These are phyloP conservation scores for Vitis hybrid DNA, from an alignment of 177 flowering plant genomes.

Conservation along the genomic window DNA sequence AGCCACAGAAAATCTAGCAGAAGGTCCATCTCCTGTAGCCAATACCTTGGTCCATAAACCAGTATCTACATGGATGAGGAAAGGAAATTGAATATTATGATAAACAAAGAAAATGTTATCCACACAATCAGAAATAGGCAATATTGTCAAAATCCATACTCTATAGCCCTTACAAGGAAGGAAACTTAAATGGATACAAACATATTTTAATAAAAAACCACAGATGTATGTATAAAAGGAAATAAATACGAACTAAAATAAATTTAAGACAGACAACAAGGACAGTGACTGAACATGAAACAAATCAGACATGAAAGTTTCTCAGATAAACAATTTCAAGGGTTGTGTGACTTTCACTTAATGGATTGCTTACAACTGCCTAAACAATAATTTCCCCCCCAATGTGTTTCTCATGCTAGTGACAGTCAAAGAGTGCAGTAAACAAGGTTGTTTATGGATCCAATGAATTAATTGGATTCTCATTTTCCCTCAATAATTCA, in stretches of 20 bases:
- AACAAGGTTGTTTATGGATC: neutral
- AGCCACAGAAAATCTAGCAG: slow-evolving; percentile 90
- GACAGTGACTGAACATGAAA: neutral
- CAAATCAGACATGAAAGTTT: neutral
- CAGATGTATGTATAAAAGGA: too few species aligned
- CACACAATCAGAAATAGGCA: neutral
- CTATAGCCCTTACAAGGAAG: neutral
- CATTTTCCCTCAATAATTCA: neutral
- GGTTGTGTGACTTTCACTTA: neutral
- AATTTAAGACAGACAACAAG: neutral
- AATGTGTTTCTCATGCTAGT: too few species aligned
- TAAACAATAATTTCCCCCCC: too few species aligned
- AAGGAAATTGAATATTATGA: neutral
- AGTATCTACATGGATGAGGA: slow-evolving; percentile 45
- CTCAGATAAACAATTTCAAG: neutral
- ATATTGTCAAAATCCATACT: neutral
- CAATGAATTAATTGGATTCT: neutral
- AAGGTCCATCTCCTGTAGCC: slow-evolving; percentile 71
- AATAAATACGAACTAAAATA: neutral
- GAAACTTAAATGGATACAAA: neutral
- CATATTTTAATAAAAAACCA: too few species aligned
- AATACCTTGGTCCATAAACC: slow-evolving; percentile 72
- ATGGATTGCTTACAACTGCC: neutral
- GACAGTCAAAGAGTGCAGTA: neutral
- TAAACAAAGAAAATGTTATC: neutral